Base-by-base conservation (phyloP, 169 alveolate genomes). In the Cryptosporidium muris region DNA sequence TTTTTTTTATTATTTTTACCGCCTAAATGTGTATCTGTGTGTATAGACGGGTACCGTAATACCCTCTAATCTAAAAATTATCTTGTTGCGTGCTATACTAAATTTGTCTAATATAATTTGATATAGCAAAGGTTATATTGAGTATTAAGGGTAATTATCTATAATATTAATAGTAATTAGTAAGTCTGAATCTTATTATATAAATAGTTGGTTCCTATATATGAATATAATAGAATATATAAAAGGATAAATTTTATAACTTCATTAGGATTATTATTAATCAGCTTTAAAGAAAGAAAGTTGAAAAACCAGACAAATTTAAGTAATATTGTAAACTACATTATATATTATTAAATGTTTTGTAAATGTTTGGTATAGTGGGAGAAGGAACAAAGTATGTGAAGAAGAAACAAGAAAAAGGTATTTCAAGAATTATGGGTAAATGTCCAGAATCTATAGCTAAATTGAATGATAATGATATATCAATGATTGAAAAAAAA, bases 401-500 rank as follows among this genome's bases (percentile, higher is more conserved):
- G 11, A 36, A 54, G 40, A 58, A 37, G 34, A 52, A 58, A 74
- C 62, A 56, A 68, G 60, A 51, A 58, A 58, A 64, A 74, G 25
- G 0, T 25, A 25, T 25, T 25, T 25, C 25, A 25, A 25, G 80
- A 7, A 45, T 25, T 25, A 25, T 25, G 25, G 25, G 25, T 25
- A 25, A 25, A 25, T 25, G 0, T 0, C 25, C 25, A 25, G 25
- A 25, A 25, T 25, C 25, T 25, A 25, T 25, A 25, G 58, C 43
- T 8, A 48, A 58, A 25, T 68, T 58, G 8, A 49, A 58, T 56
- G 16, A 74, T 43, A 56, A 60, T 12, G 54, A 74, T 14, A 49
- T 36, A 4, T 47, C 65, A 8, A 58, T 53, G 54, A 58, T 74
- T 58, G 74, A 74, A 42, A 62, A 74, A 58, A 74, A 66, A 56